Conservation (phyloP, 306 rosid species). For the Medicago arabica region DNA sequence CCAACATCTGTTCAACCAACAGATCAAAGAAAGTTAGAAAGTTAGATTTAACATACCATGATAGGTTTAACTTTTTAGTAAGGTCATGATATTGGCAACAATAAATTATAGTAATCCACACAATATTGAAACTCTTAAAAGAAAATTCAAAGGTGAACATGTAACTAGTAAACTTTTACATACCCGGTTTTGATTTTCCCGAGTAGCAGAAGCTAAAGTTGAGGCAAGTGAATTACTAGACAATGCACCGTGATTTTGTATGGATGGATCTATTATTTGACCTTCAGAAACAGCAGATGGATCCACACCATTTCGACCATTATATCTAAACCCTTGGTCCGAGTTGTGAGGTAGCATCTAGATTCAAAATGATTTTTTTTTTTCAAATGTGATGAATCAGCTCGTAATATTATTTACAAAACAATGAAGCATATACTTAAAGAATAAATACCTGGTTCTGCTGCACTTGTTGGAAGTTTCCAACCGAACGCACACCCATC, state of each 20-base stretch:
- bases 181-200: slow-evolving; percentile 72
- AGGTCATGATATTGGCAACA: not conserved
- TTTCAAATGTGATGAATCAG: not conserved
- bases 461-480: slow-evolving; percentile 60
- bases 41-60: slow-evolving; percentile 15
- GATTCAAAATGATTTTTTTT: not conserved
- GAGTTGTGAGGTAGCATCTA: slow-evolving; percentile 65
- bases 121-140: not conserved
- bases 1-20: slow-evolving; percentile 66
- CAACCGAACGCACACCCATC: slow-evolving; percentile 59
- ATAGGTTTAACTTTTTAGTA: not conserved
- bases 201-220: slow-evolving; percentile 76
- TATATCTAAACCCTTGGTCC: slow-evolving; percentile 70
- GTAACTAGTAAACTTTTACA: slow-evolving; percentile 2
- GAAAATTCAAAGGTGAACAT: not conserved
- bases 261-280: no score
- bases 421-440: not conserved
- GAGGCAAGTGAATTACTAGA: slow-evolving; percentile 67
- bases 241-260: slow-evolving; percentile 32
- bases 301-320: slow-evolving; percentile 60
- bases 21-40: not conserved
- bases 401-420: not conserved
- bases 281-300: not conserved
- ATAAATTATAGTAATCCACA: not conserved
- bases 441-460: slow-evolving; percentile 64